A percentile compares a stretch with the other conserved stretches of the same genome.
phyloP scores from a whole-genome alignment of 2,329 filamentous ascomycete species.

The Apiospora marii region DNA sequence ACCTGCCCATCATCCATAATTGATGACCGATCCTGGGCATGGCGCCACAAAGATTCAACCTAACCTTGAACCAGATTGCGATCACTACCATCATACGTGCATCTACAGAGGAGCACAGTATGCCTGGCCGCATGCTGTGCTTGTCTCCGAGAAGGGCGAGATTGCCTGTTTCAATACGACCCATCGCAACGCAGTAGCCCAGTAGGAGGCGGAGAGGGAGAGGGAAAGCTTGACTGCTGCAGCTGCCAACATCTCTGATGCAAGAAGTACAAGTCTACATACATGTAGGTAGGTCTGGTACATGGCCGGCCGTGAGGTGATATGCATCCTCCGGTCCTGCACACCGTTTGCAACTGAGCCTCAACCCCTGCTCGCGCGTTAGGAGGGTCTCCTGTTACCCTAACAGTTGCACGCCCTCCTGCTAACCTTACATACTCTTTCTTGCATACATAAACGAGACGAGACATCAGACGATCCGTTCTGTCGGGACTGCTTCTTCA shows the following conservation, averaged over 20 bases:
- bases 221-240: not conserved
- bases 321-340: not conserved
- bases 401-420: not conserved
- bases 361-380: constrained; percentile 1
- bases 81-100: not conserved
- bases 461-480: constrained; percentile 16
- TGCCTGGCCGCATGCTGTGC: not conserved
- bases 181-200: not conserved
- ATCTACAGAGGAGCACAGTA: constrained; percentile 5
- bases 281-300: not conserved
- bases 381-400: not conserved
- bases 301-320: not conserved
- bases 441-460: not conserved
- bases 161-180: constrained; percentile 15
- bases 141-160: constrained; percentile 1
- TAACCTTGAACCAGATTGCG: not conserved
- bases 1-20: not conserved
- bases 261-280: not conserved
- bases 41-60: not conserved
- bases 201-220: not conserved
- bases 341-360: constrained; percentile 1
- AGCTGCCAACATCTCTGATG: not conserved
- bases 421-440: constrained; percentile 4
- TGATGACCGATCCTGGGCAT: not conserved
- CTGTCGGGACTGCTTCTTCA: constrained; percentile 2